Base-by-base conservation (phyloP, 306 rosid species). In the Quercus variabilis region DNA sequence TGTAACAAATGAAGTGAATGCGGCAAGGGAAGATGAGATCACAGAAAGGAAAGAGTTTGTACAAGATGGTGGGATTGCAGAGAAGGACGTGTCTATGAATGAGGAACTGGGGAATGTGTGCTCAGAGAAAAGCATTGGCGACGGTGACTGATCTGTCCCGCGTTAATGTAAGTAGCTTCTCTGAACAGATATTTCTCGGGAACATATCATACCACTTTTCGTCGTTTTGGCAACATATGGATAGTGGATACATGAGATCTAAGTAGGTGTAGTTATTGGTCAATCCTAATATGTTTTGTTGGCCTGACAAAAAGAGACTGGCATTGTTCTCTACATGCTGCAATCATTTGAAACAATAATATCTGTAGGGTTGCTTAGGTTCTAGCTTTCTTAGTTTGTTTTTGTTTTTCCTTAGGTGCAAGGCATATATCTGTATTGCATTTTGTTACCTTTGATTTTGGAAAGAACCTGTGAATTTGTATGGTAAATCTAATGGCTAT, bases 61-160 rank as follows among this genome's bases (percentile, higher is more conserved):
- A 76, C 59, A 51, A 1, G 83, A 75, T 56, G 38, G 69, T 23
- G 74, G 72, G 65, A 20, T 69, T 71, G 79, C 67, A 33, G 84
- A 72, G 79, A 85, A 72, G 64, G 81, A 79, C 73, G 89, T 82
- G 26, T 76, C 81, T 75, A 30, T 79, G 84, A 69, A 74, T 79
- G 71, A 64, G 79, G 81, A 70, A 71, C 84, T 74, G 76, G 78
- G 85, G 79, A 80, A 80, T 69, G 74, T n/a, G 21, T 73, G 80
- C 46, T 75, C 83, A 0, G 91, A 85, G 75, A 87, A 80, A 75
- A 89, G 87, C 76, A 79, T 84, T 28, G 89, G 80, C 69, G 87
- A 76, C 54, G 83, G 77, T 79, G 62, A 81, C 78, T 71, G 21
- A 58, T 71, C 10, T 74, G 85, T 82, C 84, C 89, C 78, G 60